Base-by-base conservation (phyloP, 768 basidiomycete species). In the Botryobasidium botryosum region DNA sequence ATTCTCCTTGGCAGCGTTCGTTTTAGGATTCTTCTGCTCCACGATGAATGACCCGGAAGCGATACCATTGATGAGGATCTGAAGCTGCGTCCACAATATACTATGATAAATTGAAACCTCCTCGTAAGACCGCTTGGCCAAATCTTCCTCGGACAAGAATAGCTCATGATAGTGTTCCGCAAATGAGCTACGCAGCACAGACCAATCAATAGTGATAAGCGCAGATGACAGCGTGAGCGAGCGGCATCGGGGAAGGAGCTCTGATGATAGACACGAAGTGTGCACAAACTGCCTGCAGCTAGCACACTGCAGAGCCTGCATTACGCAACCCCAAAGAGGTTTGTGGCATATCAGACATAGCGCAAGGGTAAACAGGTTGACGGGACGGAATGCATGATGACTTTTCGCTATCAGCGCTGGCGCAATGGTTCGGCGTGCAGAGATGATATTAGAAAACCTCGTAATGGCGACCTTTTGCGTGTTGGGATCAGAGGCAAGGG, bases 321-420 rank as follows among this genome's bases (percentile, higher is more conserved):
- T 59, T 12, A 64, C 59, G 39, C 62, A 66, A 2, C 83, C 85
- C 83, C 84, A 87, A 8, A 87, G 64, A 2, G 85, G 85, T 35
- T 67, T 59, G 17, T 60, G 65, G 56, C 85, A 90, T 3, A 68
- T 55, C 48, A 70, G 67, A 55, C 85, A 90, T 6, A 79, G 65
- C n/a, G 71, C 71, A 6, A 86, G 59, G 21, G 74, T 79, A 61
- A 87, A 86, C 35, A 82, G 57, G 52, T 79, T 85, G 48, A 75
- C 69, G 6, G 61, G 53, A 32, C 61, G 58, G 56, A 87, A 77
- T 1, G 55, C 52, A 54, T 86, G 82, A 26, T 62, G 55, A 12
- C 62, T 61, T 26, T 56, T 53, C 39, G 50, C 51, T 20, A 59
- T 42, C 35, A 48, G 32, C 23, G 50, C 51, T 12, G 52, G 44